Evolutionary conservation across 306 rosid species (phyloP).

Genomic region (Arachis hypogaea): DNA sequence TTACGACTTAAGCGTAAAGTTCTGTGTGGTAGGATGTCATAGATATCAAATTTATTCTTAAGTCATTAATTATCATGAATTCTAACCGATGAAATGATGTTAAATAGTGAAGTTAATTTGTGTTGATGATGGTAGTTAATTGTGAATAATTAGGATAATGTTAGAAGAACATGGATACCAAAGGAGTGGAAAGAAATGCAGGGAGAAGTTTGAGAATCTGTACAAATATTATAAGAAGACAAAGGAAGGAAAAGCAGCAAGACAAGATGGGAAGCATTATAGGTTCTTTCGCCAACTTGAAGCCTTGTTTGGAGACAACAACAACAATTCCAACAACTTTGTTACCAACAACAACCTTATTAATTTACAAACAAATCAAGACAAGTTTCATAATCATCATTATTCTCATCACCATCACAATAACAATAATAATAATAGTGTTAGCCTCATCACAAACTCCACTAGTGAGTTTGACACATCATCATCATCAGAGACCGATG

Average conservation of each 20-base stretch:
- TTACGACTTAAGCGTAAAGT: too few species aligned
- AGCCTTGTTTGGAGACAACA: conserved; percentile 89
- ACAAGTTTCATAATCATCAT: conserved; percentile 34
- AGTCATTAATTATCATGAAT: too few species aligned
- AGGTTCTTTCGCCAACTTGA: conserved; percentile 97
- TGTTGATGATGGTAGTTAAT: background rate
- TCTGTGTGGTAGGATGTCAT: too few species aligned
- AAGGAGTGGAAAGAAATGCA: conserved; percentile 99
- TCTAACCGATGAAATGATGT: too few species aligned
- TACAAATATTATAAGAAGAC: conserved; percentile 98
- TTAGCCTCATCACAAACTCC: conserved; percentile 77
- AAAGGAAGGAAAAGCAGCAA: conserved; percentile 91
- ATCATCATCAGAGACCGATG: conserved; percentile 57
- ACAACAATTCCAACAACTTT: conserved; percentile 51
- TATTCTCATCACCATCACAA: too few species aligned
- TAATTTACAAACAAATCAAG: conserved; percentile 52
- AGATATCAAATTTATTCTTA: too few species aligned
- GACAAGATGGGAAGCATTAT: conserved; percentile 97
- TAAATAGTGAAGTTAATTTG: background rate
- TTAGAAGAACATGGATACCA: conserved; percentile 86
- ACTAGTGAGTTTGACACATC: conserved; percentile 69
- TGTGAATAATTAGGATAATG: conserved; percentile 67
- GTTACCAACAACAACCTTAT: conserved; percentile 44
- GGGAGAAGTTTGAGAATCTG: conserved; percentile 91
- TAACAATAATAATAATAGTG: conserved; percentile 55